phyloP scores from a whole-genome alignment of 1,284 basidiomycete genomes.

The Cutaneotrichosporon daszewskae region DNA sequence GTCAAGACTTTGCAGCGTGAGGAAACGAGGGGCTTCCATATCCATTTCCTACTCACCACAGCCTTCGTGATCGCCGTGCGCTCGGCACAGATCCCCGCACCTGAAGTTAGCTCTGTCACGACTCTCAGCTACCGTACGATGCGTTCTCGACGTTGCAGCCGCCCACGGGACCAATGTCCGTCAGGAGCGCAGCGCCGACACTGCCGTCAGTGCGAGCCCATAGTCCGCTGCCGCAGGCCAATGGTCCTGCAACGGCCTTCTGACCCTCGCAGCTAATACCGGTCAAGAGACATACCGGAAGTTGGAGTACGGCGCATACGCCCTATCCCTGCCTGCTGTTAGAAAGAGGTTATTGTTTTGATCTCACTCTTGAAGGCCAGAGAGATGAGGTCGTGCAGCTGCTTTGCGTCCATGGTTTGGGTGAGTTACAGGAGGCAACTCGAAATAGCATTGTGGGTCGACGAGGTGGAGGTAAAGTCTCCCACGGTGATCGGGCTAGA shows the following conservation, averaged over 20 bases:
- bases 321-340: constrained; percentile 53
- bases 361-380: constrained; percentile 30
- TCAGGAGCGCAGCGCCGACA: constrained; percentile 76
- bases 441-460: no score
- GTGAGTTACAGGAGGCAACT: no score
- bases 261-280: no score
- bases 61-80: constrained; percentile 61
- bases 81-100: constrained; percentile 70
- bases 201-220: constrained; percentile 15
- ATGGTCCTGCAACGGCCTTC: no score
- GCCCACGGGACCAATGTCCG: constrained; percentile 62
- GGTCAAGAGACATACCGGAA: constrained; percentile 58
- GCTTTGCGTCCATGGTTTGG: constrained; percentile 19
- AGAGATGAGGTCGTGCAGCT: constrained; percentile 35
- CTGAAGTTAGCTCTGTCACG: constrained; percentile 19
- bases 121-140: constrained; percentile 61
- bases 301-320: constrained; percentile 73
- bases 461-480: no score
- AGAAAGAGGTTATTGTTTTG: neutral
- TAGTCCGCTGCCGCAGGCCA: no score
- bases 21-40: no score
- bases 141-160: constrained; percentile 89
- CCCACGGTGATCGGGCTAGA: no score
- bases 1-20: no score
- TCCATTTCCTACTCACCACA: constrained; percentile 5